Conservation (phyloP, 2,329 filamentous ascomycete genomes). For the Laburnicola sp. region DNA sequence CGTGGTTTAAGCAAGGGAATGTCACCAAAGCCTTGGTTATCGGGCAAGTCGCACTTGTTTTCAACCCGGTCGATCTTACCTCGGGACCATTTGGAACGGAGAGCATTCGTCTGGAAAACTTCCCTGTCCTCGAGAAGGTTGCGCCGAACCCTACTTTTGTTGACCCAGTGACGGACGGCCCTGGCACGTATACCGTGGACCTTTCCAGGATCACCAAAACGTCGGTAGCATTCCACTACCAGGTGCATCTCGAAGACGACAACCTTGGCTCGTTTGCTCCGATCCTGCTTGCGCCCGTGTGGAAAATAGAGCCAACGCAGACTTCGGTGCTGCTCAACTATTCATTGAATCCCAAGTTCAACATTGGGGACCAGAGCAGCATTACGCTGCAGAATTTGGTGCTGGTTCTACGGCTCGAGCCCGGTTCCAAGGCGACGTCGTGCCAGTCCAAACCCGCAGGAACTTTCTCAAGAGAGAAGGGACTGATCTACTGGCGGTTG, state of each 20-base stretch:
- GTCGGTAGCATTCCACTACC: conserved; percentile 88
- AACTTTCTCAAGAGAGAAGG: conserved; percentile 77
- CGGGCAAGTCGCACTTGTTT: conserved; percentile 87
- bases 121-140: conserved; percentile 83
- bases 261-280: conserved; percentile 66
- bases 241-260: conserved; percentile 68
- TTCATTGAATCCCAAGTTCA: conserved; percentile 73
- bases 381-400: conserved; percentile 73
- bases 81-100: conserved; percentile 53
- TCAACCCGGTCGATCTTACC: conserved; percentile 63
- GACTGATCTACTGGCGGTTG: conserved; percentile 78
- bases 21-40: conserved; percentile 73
- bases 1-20: conserved; percentile 74
- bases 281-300: conserved; percentile 71
- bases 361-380: conserved; percentile 45
- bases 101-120: conserved; percentile 83
- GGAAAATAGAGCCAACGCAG: conserved; percentile 84
- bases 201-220: conserved; percentile 71
- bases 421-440: conserved; percentile 61
- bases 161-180: conserved; percentile 65
- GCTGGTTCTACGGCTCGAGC: conserved; percentile 70
- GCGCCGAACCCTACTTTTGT: conserved; percentile 93
- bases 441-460: conserved; percentile 79
- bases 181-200: conserved; percentile 80
- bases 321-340: conserved; percentile 86